phyloP scores from a whole-genome alignment of 1,284 basidiomycete genomes.

The Rhodotorula mucilaginosa region DNA sequence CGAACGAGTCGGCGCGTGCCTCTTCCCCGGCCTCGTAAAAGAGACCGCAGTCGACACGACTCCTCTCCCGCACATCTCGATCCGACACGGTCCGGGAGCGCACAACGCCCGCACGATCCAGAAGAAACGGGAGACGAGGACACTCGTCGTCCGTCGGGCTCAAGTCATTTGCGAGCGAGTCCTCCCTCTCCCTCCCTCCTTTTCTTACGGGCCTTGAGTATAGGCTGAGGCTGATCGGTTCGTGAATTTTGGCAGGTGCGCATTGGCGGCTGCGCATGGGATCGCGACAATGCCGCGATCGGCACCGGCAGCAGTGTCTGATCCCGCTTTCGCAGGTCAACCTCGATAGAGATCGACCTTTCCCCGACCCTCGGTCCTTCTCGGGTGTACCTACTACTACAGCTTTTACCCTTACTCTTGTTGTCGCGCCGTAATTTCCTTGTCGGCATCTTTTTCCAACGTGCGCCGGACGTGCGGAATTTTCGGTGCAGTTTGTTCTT shows the following conservation, averaged over 20 bases:
- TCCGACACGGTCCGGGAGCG: constrained; percentile 20
- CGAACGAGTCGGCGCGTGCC: constrained; percentile 70
- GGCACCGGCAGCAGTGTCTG: neutral
- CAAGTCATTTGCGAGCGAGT: constrained; percentile 78
- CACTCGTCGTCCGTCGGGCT: constrained; percentile 71
- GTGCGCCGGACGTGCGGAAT: too few relatives aligned
- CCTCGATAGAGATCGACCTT: neutral
- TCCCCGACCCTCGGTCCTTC: too few relatives aligned
- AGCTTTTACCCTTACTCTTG: too few relatives aligned
- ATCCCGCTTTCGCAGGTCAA: neutral
- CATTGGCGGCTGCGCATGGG: constrained; percentile 33
- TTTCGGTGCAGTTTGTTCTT: too few relatives aligned
- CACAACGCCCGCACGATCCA: neutral
- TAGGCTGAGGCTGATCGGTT: neutral
- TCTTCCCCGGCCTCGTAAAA: constrained; percentile 79
- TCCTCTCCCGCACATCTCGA: constrained; percentile 27
- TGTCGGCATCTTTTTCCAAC: too few relatives aligned
- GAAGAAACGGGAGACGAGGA: constrained; percentile 55
- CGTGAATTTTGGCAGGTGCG: constrained; percentile 16
- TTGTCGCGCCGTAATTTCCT: too few relatives aligned
- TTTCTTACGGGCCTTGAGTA: neutral
- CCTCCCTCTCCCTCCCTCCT: too few relatives aligned
- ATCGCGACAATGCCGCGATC: neutral
- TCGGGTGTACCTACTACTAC: too few relatives aligned
- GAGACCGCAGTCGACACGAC: constrained; percentile 50